Evolutionary conservation across 768 basidiomycete genomes (phyloP), one percentile per base, ranked within the genome.

Genomic region (Kwoniella pini): DNA sequence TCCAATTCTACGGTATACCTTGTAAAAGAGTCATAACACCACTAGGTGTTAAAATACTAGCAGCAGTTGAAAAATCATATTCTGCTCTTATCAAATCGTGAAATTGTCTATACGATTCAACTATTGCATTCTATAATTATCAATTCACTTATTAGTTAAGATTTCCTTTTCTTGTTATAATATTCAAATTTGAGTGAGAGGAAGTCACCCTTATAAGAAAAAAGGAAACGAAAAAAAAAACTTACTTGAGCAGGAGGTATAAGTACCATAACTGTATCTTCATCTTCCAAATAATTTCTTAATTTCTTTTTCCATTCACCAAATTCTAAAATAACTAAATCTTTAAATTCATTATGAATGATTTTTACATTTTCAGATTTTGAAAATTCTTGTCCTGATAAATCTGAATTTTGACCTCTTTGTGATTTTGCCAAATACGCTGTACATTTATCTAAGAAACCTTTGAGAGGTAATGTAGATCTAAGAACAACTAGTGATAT

Each of bases 221-320:
- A 45, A 45, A 45, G 19, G 24, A 46, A 22, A 46, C 22, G 9
- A 11, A 19, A 17, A 11, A 19, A 17, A 38, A 19, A 3, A 74
- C 79, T 63, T 36, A 80, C 80, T 60, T 76, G 63, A 24, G 89
- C 82, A 64, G 93, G 91, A 28, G 84, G 83, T 27, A 96, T 78
- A 54, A 98, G 80, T 7, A 97, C 87, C 2, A 81, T 81, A 30
- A 88, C 88, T 4, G 91, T 91, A 59, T 86, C 81, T 57, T 85
- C 84, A 68, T 93, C 89, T 69, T 87, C 86, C 7, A 99, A 82
- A 76, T 94, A 98, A 58, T 90, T 68, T 70, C 83, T 81, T 73
- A 96, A 78, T 55, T 86, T 82, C 6, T 77, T 81, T 17, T 88
- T 66, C 71, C 77, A 77, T 19, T 48, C 82, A n/a, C 77, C 80